These are phyloP conservation scores for Closterium sp. DNA, from an alignment of 139 green algal genomes.

Conservation along the genomic window DNA sequence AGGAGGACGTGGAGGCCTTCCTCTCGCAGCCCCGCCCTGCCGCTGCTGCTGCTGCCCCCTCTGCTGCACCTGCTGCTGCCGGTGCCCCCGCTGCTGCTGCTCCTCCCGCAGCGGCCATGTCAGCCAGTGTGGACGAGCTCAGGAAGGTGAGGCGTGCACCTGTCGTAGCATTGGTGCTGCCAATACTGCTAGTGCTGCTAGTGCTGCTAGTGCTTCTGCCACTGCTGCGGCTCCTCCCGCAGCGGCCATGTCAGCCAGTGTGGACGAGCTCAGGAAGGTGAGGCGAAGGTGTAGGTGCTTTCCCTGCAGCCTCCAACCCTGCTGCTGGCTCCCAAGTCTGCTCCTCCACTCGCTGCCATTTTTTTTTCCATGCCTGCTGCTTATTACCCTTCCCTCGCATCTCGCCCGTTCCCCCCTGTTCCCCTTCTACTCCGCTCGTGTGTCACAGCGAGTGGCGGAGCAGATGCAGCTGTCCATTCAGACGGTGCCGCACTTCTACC, in stretches of 20 bases:
- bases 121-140: neutral
- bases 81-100: slow-evolving; percentile 22
- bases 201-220: neutral
- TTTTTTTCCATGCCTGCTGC: too few species aligned
- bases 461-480: slow-evolving; percentile 85
- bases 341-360: too few species aligned
- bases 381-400: neutral
- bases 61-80: neutral
- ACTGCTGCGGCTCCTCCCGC: neutral
- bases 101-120: neutral
- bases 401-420: neutral
- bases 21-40: neutral
- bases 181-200: too few species aligned
- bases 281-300: slow-evolving; percentile 37
- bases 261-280: neutral
- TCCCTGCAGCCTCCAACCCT: too few species aligned
- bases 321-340: neutral
- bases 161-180: too few species aligned
- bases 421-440: neutral
- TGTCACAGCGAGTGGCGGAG: neutral
- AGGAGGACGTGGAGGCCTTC: slow-evolving; percentile 55
- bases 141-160: neutral
- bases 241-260: neutral
- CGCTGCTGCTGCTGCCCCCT: neutral
- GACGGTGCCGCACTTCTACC: slow-evolving; percentile 94